A percentile compares a stretch with the other conserved stretches of the same genome.
Conservation (phyloP, 2,329 filamentous ascomycete genomes). For the Hymenoscyphus albidus region DNA sequence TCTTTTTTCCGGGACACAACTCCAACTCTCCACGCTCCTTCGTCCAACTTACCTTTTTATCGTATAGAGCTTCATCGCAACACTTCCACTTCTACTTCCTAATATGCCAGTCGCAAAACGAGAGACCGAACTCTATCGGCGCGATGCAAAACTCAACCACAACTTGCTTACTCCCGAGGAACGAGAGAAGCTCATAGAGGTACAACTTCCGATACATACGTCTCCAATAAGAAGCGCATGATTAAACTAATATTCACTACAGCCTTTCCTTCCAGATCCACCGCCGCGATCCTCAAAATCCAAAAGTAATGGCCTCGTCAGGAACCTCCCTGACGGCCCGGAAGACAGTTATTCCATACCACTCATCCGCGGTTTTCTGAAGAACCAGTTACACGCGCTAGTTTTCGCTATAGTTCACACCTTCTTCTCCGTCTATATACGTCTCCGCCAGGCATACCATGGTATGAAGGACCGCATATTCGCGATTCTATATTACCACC, state of each 20-base stretch:
- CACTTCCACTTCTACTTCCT: neutral
- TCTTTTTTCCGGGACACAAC: neutral
- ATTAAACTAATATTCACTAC: constrained; percentile 19
- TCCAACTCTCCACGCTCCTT: constrained; percentile 4
- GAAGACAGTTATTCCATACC: constrained; percentile 38
- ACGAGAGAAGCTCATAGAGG: constrained; percentile 45
- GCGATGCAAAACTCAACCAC: constrained; percentile 43
- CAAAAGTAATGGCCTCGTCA: constrained; percentile 28
- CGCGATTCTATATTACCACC: constrained; percentile 88
- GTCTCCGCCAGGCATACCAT: constrained; percentile 75
- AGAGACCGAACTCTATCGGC: constrained; percentile 43
- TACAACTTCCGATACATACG: constrained; percentile 24
- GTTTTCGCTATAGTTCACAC: constrained; percentile 70
- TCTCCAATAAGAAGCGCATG: constrained; percentile 1
- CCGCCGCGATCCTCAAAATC: constrained; percentile 25
- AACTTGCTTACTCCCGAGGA: constrained; percentile 42
- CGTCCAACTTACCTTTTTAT: constrained; percentile 2
- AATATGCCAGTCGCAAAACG: constrained; percentile 28
- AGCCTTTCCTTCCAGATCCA: constrained; percentile 35
- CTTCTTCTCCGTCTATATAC: constrained; percentile 84
- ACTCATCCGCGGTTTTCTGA: constrained; percentile 59
- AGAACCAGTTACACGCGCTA: constrained; percentile 59
- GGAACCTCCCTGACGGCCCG: constrained; percentile 21
- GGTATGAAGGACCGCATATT: constrained; percentile 72
- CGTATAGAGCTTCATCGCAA: constrained; percentile 1